These are phyloP conservation scores for Aspergillus texensis DNA, from an alignment of 2,329 filamentous ascomycete species.

Conservation along the genomic window DNA sequence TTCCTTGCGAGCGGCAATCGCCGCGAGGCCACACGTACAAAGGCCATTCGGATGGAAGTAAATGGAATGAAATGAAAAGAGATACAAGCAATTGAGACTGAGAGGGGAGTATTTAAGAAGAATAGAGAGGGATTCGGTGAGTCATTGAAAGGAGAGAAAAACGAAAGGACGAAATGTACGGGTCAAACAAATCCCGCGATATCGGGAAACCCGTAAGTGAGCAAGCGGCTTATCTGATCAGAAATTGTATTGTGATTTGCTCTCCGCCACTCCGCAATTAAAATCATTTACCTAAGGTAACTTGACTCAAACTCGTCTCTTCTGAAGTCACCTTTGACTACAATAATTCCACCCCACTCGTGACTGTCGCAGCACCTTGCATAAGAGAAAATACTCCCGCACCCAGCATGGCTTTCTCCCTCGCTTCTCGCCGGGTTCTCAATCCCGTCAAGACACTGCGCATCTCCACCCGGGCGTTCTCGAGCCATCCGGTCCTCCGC, in stretches of 20 bases:
- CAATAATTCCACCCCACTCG: not conserved
- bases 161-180: slow-evolving; percentile 10
- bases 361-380: not conserved
- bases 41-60: slow-evolving; percentile 28
- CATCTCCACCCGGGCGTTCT: slow-evolving; percentile 27
- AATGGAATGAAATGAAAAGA: not conserved
- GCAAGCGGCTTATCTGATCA: slow-evolving; percentile 17
- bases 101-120: slow-evolving; percentile 4
- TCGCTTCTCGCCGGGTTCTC: slow-evolving; percentile 38
- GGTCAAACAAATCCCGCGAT: slow-evolving; percentile 32
- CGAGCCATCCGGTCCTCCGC: slow-evolving; percentile 28
- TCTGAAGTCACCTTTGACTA: not conserved
- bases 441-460: slow-evolving; percentile 44
- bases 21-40: slow-evolving; percentile 38
- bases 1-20: slow-evolving; percentile 35
- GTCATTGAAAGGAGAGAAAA: slow-evolving; percentile 1
- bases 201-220: slow-evolving; percentile 22
- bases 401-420: slow-evolving; percentile 21
- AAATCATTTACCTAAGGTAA: not conserved
- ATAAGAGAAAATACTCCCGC: not conserved
- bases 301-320: not conserved
- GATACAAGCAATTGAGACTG: not conserved
- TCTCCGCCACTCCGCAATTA: slow-evolving; percentile 19
- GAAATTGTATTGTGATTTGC: not conserved
- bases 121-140: slow-evolving; percentile 8